Conservation (phyloP, 2,329 filamentous ascomycete genomes). For the Lojkania enalia region DNA sequence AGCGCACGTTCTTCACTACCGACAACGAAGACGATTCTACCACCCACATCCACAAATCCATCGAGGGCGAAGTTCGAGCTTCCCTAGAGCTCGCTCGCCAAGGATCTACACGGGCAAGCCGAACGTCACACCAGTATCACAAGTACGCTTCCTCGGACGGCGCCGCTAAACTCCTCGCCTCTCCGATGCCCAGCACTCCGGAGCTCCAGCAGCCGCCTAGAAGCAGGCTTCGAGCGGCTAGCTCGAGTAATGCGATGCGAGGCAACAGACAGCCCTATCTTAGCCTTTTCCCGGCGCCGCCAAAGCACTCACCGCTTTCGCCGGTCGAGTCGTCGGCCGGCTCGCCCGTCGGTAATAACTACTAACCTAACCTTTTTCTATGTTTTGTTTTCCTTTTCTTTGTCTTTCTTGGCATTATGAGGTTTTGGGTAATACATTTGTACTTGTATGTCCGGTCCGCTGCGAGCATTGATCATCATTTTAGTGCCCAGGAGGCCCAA, state of each 20-base stretch:
- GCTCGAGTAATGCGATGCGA: conserved; percentile 25
- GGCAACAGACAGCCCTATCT: conserved; percentile 26
- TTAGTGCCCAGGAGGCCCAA: no score
- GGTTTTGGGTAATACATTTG: no score
- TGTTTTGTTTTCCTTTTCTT: no score
- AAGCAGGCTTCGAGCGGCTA: conserved; percentile 32
- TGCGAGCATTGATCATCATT: no score
- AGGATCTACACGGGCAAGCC: conserved; percentile 25
- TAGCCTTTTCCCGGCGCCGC: conserved; percentile 41
- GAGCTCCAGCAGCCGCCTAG: conserved; percentile 15
- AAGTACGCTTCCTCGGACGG: conserved; percentile 41
- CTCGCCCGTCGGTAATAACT: no score
- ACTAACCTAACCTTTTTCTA: no score
- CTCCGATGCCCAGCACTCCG: conserved; percentile 5
- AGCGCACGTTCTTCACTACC: conserved; percentile 35
- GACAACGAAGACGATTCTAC: conserved; percentile 25
- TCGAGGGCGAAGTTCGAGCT: conserved; percentile 26
- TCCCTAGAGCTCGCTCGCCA: conserved; percentile 33
- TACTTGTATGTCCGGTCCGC: no score
- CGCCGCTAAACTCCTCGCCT: conserved; percentile 34
- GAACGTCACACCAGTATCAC: conserved; percentile 24
- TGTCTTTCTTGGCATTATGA: no score
- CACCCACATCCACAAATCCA: conserved; percentile 6
- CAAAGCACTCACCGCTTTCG: conserved; percentile 20
- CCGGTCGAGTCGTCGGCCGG: conserved; percentile 1